These are phyloP conservation scores for Arachis hypogaea DNA, from an alignment of 306 rosid genomes.

Conservation along the genomic window DNA sequence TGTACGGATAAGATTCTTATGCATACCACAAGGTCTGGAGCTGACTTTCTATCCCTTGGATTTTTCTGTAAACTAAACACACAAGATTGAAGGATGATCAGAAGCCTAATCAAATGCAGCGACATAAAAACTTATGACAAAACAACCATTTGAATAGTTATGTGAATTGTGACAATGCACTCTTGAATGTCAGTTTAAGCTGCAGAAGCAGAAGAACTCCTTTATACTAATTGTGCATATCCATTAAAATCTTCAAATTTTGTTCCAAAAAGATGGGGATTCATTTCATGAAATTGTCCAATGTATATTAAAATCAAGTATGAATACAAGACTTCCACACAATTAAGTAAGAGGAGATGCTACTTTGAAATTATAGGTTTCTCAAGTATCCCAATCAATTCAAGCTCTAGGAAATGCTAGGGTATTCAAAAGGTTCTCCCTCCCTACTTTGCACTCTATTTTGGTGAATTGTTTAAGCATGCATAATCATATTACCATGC, in stretches of 20 bases:
- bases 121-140: conserved; percentile 21
- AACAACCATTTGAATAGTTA: conserved; percentile 6
- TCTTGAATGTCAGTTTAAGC: not conserved
- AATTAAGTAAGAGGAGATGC: not conserved
- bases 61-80: conserved; percentile 71
- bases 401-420: not conserved
- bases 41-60: conserved; percentile 68
- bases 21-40: conserved; percentile 77
- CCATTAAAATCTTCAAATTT: not conserved
- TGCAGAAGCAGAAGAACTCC: not conserved
- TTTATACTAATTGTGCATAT: not conserved
- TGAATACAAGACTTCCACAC: conserved; percentile 5
- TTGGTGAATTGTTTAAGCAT: not conserved
- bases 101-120: conserved; percentile 39
- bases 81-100: conserved; percentile 38
- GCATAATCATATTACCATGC: conserved; percentile 64
- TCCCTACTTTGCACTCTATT: not conserved
- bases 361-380: not conserved
- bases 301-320: conserved; percentile 1
- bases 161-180: not conserved
- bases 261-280: not conserved
- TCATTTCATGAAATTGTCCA: conserved; percentile 22
- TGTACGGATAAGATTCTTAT: conserved; percentile 32
- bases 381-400: conserved; percentile 11
- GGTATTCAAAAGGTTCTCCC: not conserved